These are phyloP conservation scores for Skeletonema marinoi DNA, from an alignment of 108 stramenopile genomes.

Conservation along the genomic window DNA sequence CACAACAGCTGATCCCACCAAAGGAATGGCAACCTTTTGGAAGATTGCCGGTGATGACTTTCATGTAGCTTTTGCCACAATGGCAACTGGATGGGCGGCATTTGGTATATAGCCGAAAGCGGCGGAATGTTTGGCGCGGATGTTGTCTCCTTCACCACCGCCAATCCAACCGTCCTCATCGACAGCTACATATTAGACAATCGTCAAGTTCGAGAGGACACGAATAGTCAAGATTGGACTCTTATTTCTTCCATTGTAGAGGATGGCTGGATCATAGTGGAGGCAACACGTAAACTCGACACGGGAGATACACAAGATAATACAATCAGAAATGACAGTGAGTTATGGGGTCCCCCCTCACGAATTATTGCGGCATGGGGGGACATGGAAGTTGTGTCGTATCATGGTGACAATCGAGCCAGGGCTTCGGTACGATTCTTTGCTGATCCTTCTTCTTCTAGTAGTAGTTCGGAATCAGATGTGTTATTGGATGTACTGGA, in stretches of 20 bases:
- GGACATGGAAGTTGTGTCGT: conserved; percentile 26
- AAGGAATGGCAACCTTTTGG: conserved; percentile 29
- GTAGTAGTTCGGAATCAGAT: background rate
- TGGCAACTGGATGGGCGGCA: conserved; percentile 33
- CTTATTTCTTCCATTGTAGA: conserved; percentile 19
- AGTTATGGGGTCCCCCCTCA: conserved; percentile 13
- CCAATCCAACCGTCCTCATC: conserved; percentile 24
- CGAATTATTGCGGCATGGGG: conserved; percentile 74
- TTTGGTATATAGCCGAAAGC: conserved; percentile 29
- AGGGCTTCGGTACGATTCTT: conserved; percentile 50
- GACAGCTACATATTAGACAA: conserved; percentile 54
- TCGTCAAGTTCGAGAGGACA: conserved; percentile 7
- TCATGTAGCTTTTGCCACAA: conserved; percentile 18
- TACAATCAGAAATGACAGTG: conserved; percentile 36
- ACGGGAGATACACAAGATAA: conserved; percentile 60
- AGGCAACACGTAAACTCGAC: conserved; percentile 45
- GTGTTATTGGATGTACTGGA: conserved; percentile 29
- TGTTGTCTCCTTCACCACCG: conserved; percentile 8
- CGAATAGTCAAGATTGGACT: conserved; percentile 60
- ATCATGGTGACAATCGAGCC: conserved; percentile 48
- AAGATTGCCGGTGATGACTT: background rate
- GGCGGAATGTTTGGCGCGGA: conserved; percentile 39
- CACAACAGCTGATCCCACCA: background rate
- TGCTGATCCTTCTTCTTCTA: too few species aligned
- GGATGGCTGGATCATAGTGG: conserved; percentile 59